A percentile compares a stretch with the other conserved stretches of the same genome.
Conservation (phyloP, 2,329 filamentous ascomycete genomes). For the Aspergillus udagawae region DNA sequence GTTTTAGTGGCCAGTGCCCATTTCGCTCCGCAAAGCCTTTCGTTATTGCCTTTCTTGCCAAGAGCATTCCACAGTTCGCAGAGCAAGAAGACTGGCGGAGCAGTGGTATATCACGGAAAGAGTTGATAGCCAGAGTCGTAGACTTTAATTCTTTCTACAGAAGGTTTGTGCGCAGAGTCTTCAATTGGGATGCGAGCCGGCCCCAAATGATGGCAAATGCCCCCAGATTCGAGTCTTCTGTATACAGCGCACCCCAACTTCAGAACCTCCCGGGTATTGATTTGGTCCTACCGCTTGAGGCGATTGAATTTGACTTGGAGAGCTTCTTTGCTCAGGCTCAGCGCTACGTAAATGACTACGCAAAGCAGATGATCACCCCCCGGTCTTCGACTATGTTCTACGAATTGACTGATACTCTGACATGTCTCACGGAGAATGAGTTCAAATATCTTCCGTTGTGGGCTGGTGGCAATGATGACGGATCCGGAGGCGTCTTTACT, state of each 20-base stretch:
- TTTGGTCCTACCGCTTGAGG: background rate
- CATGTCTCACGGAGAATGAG: constrained; percentile 55
- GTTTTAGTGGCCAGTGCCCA: background rate
- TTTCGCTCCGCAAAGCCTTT: background rate
- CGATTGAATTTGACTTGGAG: constrained; percentile 10
- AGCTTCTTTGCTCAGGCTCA: constrained; percentile 17
- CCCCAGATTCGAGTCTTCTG: background rate
- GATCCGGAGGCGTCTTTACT: constrained; percentile 47
- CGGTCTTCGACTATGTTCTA: constrained; percentile 10
- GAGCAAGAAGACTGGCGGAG: background rate
- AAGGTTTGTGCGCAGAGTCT: background rate
- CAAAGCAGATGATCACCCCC: constrained; percentile 14
- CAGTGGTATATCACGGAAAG: background rate
- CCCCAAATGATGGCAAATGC: background rate
- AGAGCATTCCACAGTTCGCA: background rate
- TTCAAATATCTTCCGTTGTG: constrained; percentile 62
- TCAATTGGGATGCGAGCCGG: background rate
- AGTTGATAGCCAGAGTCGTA: background rate
- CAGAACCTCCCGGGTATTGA: background rate
- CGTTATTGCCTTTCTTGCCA: constrained; percentile 10
- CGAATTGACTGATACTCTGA: constrained; percentile 39
- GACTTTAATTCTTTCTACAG: background rate
- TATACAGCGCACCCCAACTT: background rate
- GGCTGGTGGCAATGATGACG: constrained; percentile 57
- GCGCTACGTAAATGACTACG: constrained; percentile 14